Base-by-base conservation (phyloP, 495 filamentous ascomycete species). In the Penicilliopsis zonata region DNA sequence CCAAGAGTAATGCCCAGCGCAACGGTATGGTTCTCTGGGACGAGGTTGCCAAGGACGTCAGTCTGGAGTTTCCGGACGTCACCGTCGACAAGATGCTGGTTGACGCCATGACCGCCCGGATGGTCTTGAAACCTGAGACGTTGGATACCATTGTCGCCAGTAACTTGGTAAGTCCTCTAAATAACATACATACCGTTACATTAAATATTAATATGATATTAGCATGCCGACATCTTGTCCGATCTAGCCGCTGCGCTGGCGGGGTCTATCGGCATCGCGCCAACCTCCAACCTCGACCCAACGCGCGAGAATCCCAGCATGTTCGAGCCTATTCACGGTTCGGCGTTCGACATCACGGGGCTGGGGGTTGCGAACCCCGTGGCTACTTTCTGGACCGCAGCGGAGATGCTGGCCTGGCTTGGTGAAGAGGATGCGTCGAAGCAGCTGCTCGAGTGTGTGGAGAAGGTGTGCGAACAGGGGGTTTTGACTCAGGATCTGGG, bases 341-440 rank as follows among this genome's bases (percentile, higher is more conserved):
- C 65, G n/a, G 75, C 75, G 1, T 78, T 77, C 9, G 79, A 83
- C 41, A 82, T 86, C 34, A 73, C 75, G 2, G 78, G 79, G 0
- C 76, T 75, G 49, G 78, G 77, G 0, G 59, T 81, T 22, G 79
- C 79, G 8, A 84, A 86, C 48, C 78, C 79, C 0, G 66, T 84
- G 0, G 78, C 66, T 5, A 77, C 76, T 0, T 76, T 82, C 49
- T 80, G 76, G 77, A 75, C 70, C 3, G 73, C 67, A 4, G 69
- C 70, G 1, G 76, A 80, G 49, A 82, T 81, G 78, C 57, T 81
- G 23, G 56, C 54, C 5, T 81, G 75, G 76, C 39, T 82, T 18
- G 74, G 74, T 2, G 59, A 75, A 43, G 57, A 64, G 31, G 54
- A 57, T 5, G 74, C 72, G 4, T 64, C 69, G 1, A 59, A 66